Conservation (phyloP, 352 stramenopile species). For the Globisporangium yorkense region DNA sequence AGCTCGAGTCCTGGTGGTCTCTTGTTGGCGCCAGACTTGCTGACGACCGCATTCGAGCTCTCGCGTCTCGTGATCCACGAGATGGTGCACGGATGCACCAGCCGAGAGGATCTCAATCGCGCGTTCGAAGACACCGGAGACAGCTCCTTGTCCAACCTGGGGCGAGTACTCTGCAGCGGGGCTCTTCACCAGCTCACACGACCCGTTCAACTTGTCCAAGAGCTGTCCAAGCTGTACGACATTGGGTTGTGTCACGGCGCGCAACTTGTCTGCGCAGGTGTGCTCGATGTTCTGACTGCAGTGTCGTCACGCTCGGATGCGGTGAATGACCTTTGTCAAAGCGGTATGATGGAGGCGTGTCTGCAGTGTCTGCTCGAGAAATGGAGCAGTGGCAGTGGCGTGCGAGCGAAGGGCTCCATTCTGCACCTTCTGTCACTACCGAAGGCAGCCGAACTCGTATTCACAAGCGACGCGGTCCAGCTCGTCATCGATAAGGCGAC, state of each 20-base stretch:
- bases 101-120: not conserved
- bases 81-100: not conserved
- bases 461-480: slow-evolving; percentile 18
- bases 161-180: not conserved
- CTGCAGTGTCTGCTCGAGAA: slow-evolving; percentile 1
- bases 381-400: not conserved
- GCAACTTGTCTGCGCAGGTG: not conserved
- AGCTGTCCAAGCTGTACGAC: slow-evolving; percentile 1
- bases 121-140: not conserved
- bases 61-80: not conserved
- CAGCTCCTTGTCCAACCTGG: slow-evolving; percentile 5
- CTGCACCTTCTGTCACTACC: slow-evolving; percentile 9
- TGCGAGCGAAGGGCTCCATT: not conserved
- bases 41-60: not conserved
- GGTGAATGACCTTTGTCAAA: not conserved
- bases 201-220: slow-evolving; percentile 1
- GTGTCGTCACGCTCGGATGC: not conserved
- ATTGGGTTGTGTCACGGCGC: not conserved
- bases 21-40: not conserved
- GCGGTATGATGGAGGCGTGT: slow-evolving; percentile 1
- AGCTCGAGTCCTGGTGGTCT: not conserved
- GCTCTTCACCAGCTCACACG: not conserved
- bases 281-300: slow-evolving; percentile 1
- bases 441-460: slow-evolving; percentile 2
- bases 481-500: slow-evolving; percentile 4